Conservation (phyloP, 2,329 filamentous ascomycete species). For the Alternaria solani region DNA sequence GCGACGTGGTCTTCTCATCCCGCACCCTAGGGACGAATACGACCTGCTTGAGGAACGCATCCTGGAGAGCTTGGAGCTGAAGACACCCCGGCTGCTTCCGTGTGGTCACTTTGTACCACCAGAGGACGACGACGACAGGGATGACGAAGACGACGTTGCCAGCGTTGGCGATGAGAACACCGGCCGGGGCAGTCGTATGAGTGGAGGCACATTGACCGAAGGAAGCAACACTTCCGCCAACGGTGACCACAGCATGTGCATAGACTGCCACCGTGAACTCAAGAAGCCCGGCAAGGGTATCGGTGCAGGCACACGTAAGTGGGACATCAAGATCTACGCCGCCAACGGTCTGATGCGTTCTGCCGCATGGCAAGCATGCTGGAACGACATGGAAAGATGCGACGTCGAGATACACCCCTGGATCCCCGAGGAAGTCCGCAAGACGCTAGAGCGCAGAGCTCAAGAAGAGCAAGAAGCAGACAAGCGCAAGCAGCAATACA, state of each 20-base stretch:
- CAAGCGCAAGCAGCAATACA: slow-evolving; percentile 39
- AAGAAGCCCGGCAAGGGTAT: slow-evolving; percentile 47
- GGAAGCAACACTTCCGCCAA: slow-evolving; percentile 33
- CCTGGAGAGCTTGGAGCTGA: slow-evolving; percentile 76
- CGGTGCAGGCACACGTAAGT: slow-evolving; percentile 62
- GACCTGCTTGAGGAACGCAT: slow-evolving; percentile 80
- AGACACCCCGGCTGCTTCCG: slow-evolving; percentile 73
- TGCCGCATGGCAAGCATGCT: slow-evolving; percentile 91
- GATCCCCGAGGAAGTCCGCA: slow-evolving; percentile 66
- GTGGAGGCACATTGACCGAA: slow-evolving; percentile 44
- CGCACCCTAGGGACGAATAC: slow-evolving; percentile 81
- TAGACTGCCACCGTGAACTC: slow-evolving; percentile 57
- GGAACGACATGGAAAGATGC: slow-evolving; percentile 98
- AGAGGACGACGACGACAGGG: slow-evolving; percentile 50
- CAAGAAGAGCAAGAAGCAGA: slow-evolving; percentile 53
- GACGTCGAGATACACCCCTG: slow-evolving; percentile 89
- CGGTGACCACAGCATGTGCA: slow-evolving; percentile 54
- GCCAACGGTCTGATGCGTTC: slow-evolving; percentile 93
- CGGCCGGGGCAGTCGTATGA: slow-evolving; percentile 50
- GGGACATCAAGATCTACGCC: slow-evolving; percentile 87
- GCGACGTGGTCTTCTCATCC: slow-evolving; percentile 75
- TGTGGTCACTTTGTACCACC: slow-evolving; percentile 75
- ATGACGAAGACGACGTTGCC: slow-evolving; percentile 45
- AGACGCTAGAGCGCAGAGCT: slow-evolving; percentile 64
- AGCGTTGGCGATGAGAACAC: slow-evolving; percentile 40